phyloP scores from a whole-genome alignment of 208 protist species.

The Trypanosoma boissoni region DNA sequence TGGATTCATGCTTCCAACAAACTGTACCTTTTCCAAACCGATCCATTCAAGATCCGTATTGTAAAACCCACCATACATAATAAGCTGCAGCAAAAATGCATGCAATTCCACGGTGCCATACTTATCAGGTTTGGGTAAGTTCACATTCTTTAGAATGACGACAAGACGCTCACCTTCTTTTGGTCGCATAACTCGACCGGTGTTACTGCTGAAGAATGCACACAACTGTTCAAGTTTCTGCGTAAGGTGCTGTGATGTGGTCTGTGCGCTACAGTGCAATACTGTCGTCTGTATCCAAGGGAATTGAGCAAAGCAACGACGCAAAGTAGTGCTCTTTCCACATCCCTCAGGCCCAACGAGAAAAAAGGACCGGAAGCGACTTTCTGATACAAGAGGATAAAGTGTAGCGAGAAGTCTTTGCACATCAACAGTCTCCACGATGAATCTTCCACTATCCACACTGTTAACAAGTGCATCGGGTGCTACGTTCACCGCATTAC shows the following conservation, averaged over 20 bases:
- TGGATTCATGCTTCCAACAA: constrained; percentile 95
- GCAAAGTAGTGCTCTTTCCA: constrained; percentile 93
- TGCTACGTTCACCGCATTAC: constrained; percentile 43
- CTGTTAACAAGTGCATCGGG: constrained; percentile 59
- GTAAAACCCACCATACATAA: constrained; percentile 96
- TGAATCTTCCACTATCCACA: constrained; percentile 23
- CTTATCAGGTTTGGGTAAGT: constrained; percentile 97
- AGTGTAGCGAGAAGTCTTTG: constrained; percentile 84
- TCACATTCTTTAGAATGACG: constrained; percentile 96
- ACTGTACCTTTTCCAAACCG: constrained; percentile 90
- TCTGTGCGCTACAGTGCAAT: constrained; percentile 96
- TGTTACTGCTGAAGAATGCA: constrained; percentile 70
- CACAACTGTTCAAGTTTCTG: constrained; percentile 95
- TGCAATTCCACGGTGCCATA: constrained; percentile 97
- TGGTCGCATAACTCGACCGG: constrained; percentile 92
- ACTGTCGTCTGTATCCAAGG: constrained; percentile 59
- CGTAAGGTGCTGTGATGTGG: constrained; percentile 89
- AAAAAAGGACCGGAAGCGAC: constrained; percentile 87
- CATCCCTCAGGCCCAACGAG: constrained; percentile 96
- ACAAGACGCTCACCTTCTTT: constrained; percentile 93
- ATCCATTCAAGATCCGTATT: constrained; percentile 97
- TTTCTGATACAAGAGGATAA: constrained; percentile 75
- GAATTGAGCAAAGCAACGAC: constrained; percentile 60
- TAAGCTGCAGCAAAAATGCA: constrained; percentile 96
- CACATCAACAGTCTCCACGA: constrained; percentile 93